These are phyloP conservation scores for Alternaria burnsii DNA, from an alignment of 2,329 filamentous ascomycete genomes.

Conservation along the genomic window DNA sequence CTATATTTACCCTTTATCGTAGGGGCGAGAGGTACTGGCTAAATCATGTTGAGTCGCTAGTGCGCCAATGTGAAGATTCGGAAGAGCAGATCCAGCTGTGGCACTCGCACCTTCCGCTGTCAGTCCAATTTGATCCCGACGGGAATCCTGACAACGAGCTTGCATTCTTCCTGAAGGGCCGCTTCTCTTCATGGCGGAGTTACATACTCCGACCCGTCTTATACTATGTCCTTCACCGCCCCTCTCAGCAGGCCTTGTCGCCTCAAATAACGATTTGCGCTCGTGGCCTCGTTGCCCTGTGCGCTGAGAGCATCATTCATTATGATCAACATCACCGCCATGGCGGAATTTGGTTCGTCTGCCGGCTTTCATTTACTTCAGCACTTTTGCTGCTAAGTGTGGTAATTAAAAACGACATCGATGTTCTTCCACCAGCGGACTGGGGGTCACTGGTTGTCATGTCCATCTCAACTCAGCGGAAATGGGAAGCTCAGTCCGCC, in stretches of 20 bases:
- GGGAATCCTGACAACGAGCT: too few species aligned
- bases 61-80: neutral
- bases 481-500: neutral
- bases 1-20: neutral
- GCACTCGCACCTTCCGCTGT: neutral
- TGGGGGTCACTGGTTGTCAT: neutral
- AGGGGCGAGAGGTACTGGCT: neutral
- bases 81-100: neutral
- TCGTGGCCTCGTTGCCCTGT: neutral
- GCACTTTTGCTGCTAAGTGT: neutral
- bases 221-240: neutral
- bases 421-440: too few species aligned
- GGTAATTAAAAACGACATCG: neutral
- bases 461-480: neutral
- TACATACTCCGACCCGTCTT: neutral
- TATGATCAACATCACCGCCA: neutral
- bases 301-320: too few species aligned
- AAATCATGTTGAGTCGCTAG: neutral
- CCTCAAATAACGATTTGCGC: neutral
- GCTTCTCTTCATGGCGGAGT: neutral
- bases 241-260: neutral
- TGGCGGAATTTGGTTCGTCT: neutral
- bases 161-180: too few species aligned
- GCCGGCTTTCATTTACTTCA: neutral
- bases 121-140: neutral